Conservation (phyloP, 257 asterid genomes). For the Schizonepeta tenuifolia region DNA sequence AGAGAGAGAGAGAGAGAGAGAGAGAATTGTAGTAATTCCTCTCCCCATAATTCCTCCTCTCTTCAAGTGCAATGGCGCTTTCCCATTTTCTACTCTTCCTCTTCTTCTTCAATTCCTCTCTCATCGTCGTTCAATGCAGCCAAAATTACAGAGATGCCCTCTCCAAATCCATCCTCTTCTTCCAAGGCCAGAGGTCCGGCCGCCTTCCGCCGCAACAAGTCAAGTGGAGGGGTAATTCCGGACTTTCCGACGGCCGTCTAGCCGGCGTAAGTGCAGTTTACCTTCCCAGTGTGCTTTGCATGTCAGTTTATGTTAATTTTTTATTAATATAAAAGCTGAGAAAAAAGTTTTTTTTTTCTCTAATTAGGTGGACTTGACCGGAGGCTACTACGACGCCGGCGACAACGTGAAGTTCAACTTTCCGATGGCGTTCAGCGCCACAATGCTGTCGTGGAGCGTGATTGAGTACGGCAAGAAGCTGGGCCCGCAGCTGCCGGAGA, state of each 20-base stretch:
- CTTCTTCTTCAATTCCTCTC: slow-evolving; percentile 27
- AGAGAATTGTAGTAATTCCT: slow-evolving; percentile 4
- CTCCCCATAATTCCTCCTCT: too few relatives aligned
- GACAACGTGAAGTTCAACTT: slow-evolving; percentile 90
- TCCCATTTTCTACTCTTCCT: slow-evolving; percentile 23
- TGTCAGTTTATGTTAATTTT: too few relatives aligned
- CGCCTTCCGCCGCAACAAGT: slow-evolving; percentile 48
- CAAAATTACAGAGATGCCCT: slow-evolving; percentile 80
- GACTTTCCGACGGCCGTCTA: slow-evolving; percentile 63
- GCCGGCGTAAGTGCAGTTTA: slow-evolving; percentile 46
- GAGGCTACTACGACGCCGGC: slow-evolving; percentile 93
- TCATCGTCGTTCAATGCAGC: slow-evolving; percentile 38
- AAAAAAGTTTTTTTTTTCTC: too few relatives aligned
- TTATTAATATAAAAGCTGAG: too few relatives aligned
- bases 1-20: background rate
- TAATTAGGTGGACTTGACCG: slow-evolving; percentile 78
- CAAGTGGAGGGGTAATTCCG: slow-evolving; percentile 71
- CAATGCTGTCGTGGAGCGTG: slow-evolving; percentile 83
- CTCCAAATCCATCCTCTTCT: slow-evolving; percentile 75
- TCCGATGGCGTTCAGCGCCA: slow-evolving; percentile 89
- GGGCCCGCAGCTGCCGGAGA: slow-evolving; percentile 53
- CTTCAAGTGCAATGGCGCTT: slow-evolving; percentile 43
- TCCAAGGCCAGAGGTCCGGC: slow-evolving; percentile 94
- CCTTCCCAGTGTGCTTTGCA: too few relatives aligned
- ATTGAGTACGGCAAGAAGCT: slow-evolving; percentile 67